phyloP scores from a whole-genome alignment of 2,329 filamentous ascomycete species.

The Hymenoscyphus fructigenus region DNA sequence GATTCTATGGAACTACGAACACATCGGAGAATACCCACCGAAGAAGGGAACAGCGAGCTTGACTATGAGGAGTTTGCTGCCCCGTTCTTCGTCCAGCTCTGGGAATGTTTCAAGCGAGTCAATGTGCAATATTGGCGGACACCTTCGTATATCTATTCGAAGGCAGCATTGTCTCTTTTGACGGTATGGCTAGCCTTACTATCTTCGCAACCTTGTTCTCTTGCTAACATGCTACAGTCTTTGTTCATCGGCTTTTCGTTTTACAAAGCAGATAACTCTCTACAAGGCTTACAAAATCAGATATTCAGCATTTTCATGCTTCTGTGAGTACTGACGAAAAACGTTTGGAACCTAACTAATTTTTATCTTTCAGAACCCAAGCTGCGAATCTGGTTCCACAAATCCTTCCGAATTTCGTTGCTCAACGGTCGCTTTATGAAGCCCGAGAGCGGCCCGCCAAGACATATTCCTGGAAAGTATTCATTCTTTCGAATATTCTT shows the following conservation, averaged over 20 bases:
- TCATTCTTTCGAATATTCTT: conserved; percentile 72
- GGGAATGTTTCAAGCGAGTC: conserved; percentile 61
- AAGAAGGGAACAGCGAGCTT: not conserved
- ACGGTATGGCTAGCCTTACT: conserved; percentile 40
- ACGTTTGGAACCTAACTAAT: not conserved
- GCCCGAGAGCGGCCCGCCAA: conserved; percentile 72
- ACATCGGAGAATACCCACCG: not conserved
- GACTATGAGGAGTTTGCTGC: conserved; percentile 65
- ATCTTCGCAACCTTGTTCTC: not conserved
- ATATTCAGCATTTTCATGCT: conserved; percentile 78
- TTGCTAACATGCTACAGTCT: conserved; percentile 37
- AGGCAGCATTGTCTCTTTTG: conserved; percentile 48
- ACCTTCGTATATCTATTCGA: conserved; percentile 72
- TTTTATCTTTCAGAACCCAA: conserved; percentile 44
- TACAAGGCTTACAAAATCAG: conserved; percentile 66
- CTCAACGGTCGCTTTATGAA: conserved; percentile 55
- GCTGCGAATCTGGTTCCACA: conserved; percentile 73
- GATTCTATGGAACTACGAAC: conserved; percentile 45
- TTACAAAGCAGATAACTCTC: conserved; percentile 57
- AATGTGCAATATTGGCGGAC: conserved; percentile 76
- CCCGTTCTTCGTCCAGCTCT: conserved; percentile 64
- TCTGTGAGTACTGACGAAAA: conserved; percentile 38
- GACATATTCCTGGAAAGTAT: conserved; percentile 71
- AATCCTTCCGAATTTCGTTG: conserved; percentile 70
- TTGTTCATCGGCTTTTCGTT: conserved; percentile 72